Conservation (phyloP, 805 yeast genomes). For the Komagataella phaffii region DNA sequence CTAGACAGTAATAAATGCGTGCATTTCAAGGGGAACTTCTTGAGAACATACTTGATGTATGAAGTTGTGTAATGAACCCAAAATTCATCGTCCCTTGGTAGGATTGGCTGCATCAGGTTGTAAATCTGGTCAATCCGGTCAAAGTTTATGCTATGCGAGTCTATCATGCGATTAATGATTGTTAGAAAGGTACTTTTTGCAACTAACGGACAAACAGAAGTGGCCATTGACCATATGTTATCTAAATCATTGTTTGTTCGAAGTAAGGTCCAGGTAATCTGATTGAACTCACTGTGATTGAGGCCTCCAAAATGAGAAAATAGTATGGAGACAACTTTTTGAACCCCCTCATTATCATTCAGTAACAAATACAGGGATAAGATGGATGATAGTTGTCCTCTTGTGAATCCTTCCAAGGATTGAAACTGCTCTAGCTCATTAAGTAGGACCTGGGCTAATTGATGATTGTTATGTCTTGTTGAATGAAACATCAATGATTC, state of each 20-base stretch:
- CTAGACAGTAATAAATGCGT: not conserved
- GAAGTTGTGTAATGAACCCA: constrained; percentile 17
- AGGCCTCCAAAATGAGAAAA: constrained; percentile 13
- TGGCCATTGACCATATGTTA: constrained; percentile 16
- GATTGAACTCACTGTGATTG: constrained; percentile 16
- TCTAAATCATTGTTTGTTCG: constrained; percentile 2
- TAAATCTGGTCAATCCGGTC: constrained; percentile 12
- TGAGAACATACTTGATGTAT: constrained; percentile 17
- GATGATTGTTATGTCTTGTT: constrained; percentile 11
- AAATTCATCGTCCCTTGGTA: constrained; percentile 7
- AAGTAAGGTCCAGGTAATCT: constrained; percentile 14
- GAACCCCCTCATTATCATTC: constrained; percentile 14
- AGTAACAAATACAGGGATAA: constrained; percentile 13
- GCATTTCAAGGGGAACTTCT: constrained; percentile 7
- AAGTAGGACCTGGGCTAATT: constrained; percentile 12
- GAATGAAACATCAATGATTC: constrained; percentile 16
- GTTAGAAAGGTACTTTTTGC: constrained; percentile 15
- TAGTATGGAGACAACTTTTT: constrained; percentile 13
- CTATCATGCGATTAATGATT: constrained; percentile 16
- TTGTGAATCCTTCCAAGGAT: constrained; percentile 12
- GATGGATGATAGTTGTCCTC: constrained; percentile 17
- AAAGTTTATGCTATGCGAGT: constrained; percentile 10
- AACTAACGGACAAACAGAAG: constrained; percentile 6
- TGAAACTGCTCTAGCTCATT: constrained; percentile 4
- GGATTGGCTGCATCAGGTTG: constrained; percentile 4